Evolutionary conservation across 768 basidiomycete genomes (phyloP), one percentile per base, ranked within the genome.

Genomic region (Fistulinella prunicolor): DNA sequence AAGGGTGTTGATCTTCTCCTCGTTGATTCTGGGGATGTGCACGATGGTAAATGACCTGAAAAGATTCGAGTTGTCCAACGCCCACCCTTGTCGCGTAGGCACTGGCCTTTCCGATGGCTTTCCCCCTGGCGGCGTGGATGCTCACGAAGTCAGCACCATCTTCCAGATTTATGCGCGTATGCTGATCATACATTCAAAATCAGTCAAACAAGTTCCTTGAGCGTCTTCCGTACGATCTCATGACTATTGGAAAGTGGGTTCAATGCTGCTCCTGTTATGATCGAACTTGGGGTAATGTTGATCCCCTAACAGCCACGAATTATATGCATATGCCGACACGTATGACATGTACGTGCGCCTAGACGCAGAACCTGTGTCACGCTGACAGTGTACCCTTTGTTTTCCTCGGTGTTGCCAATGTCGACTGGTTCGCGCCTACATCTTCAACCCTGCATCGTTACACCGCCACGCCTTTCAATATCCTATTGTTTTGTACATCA

Each of bases 1-100:
- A 82, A 82, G 46, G 83, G 86, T 34, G 88, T 90, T 20, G 93
- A 94, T 64, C 76, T 94, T 2, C 73, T 95, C 14, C 71, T 95
- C 16, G 80, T 94, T 14, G 89, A 92, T 57, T 82, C 83, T 45
- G 90, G 86, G n/a, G 86, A 88, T 60, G 57, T 87, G 43, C 86
- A 88, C 49, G 86, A 88, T 58, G 85, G 86, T 69, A 49, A 40
- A 10, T n/a, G 2, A 12, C 13, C 19, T 17, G 24, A 30, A 45
- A 30, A 23, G 3, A 2, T 16, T 23, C 19, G 19, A 12, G 6
- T 16, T 19, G 46, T 16, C n/a, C n/a, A n/a, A n/a, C n/a, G n/a
- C n/a, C n/a, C n/a, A n/a, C n/a, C n/a, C n/a, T n/a, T n/a, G 6
- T 38, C 24, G 68, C n/a, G 28, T 57, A 82, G 84, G 85, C 1